phyloP scores from a whole-genome alignment of 1,284 basidiomycete genomes.

The Cryptococcus sp. region DNA sequence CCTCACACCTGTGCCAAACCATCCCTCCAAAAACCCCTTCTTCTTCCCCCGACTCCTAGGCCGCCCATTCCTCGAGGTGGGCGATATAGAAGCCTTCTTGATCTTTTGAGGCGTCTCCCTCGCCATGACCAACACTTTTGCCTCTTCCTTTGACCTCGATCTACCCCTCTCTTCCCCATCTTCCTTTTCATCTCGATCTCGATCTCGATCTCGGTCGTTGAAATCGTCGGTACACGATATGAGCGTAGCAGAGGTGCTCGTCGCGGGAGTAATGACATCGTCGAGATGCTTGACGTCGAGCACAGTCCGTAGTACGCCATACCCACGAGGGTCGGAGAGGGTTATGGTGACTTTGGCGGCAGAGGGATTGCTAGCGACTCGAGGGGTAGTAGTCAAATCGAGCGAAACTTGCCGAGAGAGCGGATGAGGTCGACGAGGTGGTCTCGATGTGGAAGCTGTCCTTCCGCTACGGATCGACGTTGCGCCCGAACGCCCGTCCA shows the following conservation, averaged over 20 bases:
- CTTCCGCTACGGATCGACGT: not conserved
- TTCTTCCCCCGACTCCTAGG: not conserved
- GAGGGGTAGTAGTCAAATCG: not conserved
- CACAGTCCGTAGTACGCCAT: constrained; percentile 18
- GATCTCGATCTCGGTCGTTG: not conserved
- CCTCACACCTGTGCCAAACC: not conserved
- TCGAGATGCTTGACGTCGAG: constrained; percentile 19
- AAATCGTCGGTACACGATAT: not conserved
- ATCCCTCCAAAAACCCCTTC: constrained; percentile 5
- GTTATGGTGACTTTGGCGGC: constrained; percentile 15
- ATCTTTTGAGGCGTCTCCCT: not conserved
- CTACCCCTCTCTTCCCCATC: constrained; percentile 29
- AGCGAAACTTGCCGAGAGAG: constrained; percentile 5
- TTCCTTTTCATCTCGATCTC: constrained; percentile 3
- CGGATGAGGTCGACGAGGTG: constrained; percentile 6
- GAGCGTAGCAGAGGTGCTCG: not conserved
- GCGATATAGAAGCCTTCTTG: not conserved
- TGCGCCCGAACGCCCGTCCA: not conserved
- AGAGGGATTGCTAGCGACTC: not conserved
- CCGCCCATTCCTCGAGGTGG: not conserved
- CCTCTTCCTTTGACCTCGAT: constrained; percentile 26
- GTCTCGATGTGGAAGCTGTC: constrained; percentile 4
- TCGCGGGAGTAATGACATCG: not conserved
- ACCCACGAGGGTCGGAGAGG: constrained; percentile 28
- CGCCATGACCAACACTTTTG: constrained; percentile 2